Base-by-base conservation (phyloP, 345 rosid species). In the Microcos paniculata region DNA sequence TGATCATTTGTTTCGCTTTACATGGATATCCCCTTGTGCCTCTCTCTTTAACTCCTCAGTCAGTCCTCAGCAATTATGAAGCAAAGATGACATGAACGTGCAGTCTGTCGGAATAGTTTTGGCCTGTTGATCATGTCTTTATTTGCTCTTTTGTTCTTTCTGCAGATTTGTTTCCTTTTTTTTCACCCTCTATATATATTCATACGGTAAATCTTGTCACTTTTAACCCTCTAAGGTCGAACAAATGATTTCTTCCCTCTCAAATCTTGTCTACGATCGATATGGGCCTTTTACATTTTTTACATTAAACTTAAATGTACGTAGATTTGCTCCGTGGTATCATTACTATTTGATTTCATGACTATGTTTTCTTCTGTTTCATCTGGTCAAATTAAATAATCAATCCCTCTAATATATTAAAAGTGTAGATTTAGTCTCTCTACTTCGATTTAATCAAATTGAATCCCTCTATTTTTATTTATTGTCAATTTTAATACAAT, bases 31-130 rank as follows among this genome's bases (percentile, higher is more conserved):
- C 64, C 23, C 61, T 52, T 48, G 48, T 67, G 65, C 66, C 56
- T 46, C 26, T 33, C 23, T 46, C 35, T 58, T 71, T 21, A 71
- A 64, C 70, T 64, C 73, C 24, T 65, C 40, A 57, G 57, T 65
- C 51, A 71, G 38, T 35, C 38, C 38, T 35, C 38, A 35, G 40
- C 62, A 66, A 75, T 75, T 63, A 77, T 45, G 53, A 31, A 28
- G 55, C 52, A 43, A 55, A 26, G 45, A 70, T 11, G 76, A 81
- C 59, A 62, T 65, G 66, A 74, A 74, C 64, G 11, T 74, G 76
- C 79, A 56, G 61, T 73, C 62, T 77, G 81, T 74, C 75, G 74
- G 79, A 51, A n/a, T 43, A 40, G 71, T 23, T 72, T 66, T 64
- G 58, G 76, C 74, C 46, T 33, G 18, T 49, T 11, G 61, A 62